Evolutionary conservation across 2,329 filamentous ascomycete genomes (phyloP), one percentile per base, ranked within the genome.

Genomic region (Cladosporium sp.): DNA sequence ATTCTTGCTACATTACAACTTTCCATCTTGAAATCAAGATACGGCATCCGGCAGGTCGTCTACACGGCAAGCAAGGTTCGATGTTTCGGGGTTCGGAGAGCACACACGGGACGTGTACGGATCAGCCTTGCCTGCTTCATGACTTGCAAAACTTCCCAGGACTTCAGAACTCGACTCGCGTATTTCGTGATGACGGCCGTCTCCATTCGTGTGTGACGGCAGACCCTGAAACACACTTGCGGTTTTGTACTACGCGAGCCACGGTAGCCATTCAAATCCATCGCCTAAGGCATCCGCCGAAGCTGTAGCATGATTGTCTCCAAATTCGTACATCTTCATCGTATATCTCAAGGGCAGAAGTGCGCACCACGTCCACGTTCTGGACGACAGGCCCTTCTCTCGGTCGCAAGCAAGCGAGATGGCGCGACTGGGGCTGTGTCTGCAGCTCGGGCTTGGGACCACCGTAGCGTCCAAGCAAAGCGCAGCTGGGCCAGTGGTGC

Each of bases 381-480:
- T 34, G 28, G n/a, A 55, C 2, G 8, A 5, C 28, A 34, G 52
- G 32, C 52, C 52, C 18, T 32, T 34, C 32, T 55, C 52, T 55
- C 52, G 26, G 28, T 55, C 52, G 52, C 32, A 58, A 58, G 55
- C 55, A 58, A 58, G 55, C 55, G 55, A 58, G 34, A 41, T 58
- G 55, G 32, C 54, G 30, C 30, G 30, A 58, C 30, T 30, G 52
- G 54, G 55, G 55, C 55, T 58, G 55, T 38, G 55, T 58, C 52
- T 58, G 55, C 55, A 41, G 55, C 55, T 58, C 55, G 55, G 55
- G 55, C 55, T 58, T 58, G 30, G 55, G 30, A 58, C 41, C 54
- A 21, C n/a, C 55, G 55, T 41, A 58, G 55, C 55, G 55, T n/a
- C 55, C 34, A 36, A 58, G 55, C 55, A 58, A 26, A 58, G 55